Evolutionary conservation across 805 yeast species (phyloP).

Genomic region (Vanderwaltozyma verrucispora): DNA sequence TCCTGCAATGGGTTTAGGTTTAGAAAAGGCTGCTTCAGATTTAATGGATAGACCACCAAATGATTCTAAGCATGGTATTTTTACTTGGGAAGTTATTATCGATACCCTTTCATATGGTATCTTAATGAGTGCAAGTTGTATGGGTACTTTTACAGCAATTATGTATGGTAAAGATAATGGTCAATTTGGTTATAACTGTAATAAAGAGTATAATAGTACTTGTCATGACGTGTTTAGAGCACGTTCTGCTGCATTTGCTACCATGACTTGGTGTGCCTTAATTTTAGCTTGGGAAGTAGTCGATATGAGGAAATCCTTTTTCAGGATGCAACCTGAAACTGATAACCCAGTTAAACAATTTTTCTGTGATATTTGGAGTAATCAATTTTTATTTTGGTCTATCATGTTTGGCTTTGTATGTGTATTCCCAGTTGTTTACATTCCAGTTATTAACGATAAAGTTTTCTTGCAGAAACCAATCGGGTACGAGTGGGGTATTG

Average conservation of each 20-base stretch:
- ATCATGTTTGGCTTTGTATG: conserved; percentile 57
- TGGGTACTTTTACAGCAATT: conserved; percentile 53
- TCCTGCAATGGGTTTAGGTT: conserved; percentile 95
- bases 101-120: conserved; percentile 68
- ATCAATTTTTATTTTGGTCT: conserved; percentile 76
- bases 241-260: conserved; percentile 67
- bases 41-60: conserved; percentile 95
- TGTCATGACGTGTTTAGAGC: conserved; percentile 64
- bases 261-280: conserved; percentile 81
- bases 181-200: conserved; percentile 55
- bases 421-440: conserved; percentile 74
- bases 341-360: conserved; percentile 51
- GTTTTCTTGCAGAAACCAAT: conserved; percentile 69
- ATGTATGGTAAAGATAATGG: conserved; percentile 62
- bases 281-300: conserved; percentile 79
- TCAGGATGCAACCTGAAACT: conserved; percentile 57
- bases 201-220: conserved; percentile 33
- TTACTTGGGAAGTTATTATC: conserved; percentile 54
- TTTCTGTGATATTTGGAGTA: conserved; percentile 56
- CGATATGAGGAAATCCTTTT: conserved; percentile 59
- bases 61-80: conserved; percentile 69
- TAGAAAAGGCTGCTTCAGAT: conserved; percentile 91
- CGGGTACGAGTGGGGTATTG: conserved; percentile 72
- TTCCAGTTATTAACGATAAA: conserved; percentile 72
- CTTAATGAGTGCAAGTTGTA: conserved; percentile 63